Percentiles rank a stretch among this genome's conserved stretches.
Conservation (phyloP, 1,284 basidiomycete genomes). For the Mrakiaceae sp. region DNA sequence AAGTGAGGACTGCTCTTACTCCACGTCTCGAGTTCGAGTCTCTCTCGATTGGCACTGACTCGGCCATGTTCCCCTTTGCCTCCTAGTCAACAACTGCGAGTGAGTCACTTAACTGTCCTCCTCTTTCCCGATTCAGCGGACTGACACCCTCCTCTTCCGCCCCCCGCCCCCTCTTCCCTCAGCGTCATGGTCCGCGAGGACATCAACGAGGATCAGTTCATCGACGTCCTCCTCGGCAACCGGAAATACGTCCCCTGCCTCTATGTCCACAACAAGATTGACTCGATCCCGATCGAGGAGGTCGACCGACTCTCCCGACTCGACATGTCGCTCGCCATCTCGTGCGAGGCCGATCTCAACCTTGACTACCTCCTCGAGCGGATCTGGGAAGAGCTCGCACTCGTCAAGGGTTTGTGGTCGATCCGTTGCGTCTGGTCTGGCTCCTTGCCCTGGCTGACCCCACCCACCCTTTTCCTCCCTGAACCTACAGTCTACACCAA, state of each 20-base stretch:
- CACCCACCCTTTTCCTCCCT: slow-evolving; percentile 18
- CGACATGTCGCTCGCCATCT: slow-evolving; percentile 25
- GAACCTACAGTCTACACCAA: slow-evolving; percentile 66
- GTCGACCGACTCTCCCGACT: slow-evolving; percentile 77
- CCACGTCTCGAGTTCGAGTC: slow-evolving; percentile 11
- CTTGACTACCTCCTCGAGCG: slow-evolving; percentile 76
- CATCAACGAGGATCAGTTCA: slow-evolving; percentile 52
- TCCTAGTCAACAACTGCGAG: slow-evolving; percentile 72
- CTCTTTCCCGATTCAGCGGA: too few species aligned
- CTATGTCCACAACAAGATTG: slow-evolving; percentile 91
- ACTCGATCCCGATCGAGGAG: slow-evolving; percentile 75
- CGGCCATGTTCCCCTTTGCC: slow-evolving; percentile 5
- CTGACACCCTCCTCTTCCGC: too few species aligned
- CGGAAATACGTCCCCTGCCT: slow-evolving; percentile 86
- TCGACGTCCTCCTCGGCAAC: slow-evolving; percentile 88
- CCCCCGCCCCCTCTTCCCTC: too few species aligned
- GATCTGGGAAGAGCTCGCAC: slow-evolving; percentile 76
- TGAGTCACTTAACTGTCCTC: too few species aligned
- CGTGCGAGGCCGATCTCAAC: slow-evolving; percentile 35
- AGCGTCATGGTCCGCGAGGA: slow-evolving; percentile 88
- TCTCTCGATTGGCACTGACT: slow-evolving; percentile 30
- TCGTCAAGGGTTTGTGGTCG: slow-evolving; percentile 50
- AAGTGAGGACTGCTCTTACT: slow-evolving; percentile 28
- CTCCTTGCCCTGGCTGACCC: background rate
- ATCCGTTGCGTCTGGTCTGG: background rate